A percentile compares a stretch with the other conserved stretches of the same genome.
Conservation (phyloP, 352 stramenopile species). For the Thalassiosira delicatula region DNA sequence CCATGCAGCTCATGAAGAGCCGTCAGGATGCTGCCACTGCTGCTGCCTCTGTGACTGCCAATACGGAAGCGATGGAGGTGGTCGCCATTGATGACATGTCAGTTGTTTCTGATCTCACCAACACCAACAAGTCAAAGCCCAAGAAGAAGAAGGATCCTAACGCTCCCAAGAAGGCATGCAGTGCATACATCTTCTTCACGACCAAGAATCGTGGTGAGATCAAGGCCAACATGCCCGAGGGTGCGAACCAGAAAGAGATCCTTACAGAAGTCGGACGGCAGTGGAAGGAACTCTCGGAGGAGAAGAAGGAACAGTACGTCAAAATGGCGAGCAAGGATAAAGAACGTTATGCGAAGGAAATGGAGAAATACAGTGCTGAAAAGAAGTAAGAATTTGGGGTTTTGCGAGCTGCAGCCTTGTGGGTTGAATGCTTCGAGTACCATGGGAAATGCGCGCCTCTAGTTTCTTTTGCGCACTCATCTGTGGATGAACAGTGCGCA, state of each 20-base stretch:
- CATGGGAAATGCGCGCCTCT: too few relatives aligned
- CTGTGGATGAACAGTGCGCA: too few relatives aligned
- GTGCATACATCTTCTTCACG: conserved; percentile 14
- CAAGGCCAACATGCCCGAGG: conserved; percentile 21
- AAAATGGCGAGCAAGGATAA: conserved; percentile 25
- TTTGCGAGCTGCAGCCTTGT: too few relatives aligned
- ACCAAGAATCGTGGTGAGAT: conserved; percentile 12
- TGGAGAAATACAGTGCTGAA: conserved; percentile 1
- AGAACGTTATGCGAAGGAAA: conserved; percentile 14
- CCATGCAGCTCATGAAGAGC: conserved; percentile 15
- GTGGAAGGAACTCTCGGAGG: conserved; percentile 14
- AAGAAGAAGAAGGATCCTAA: conserved; percentile 24
- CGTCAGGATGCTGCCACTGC: conserved; percentile 7
- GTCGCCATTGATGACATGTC: conserved; percentile 10
- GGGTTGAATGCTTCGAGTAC: too few relatives aligned
- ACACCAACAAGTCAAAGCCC: conserved; percentile 2
- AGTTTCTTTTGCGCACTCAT: too few relatives aligned
- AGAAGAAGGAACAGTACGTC: conserved; percentile 24
- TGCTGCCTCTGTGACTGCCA: conserved; percentile 3
- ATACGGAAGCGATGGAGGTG: conserved; percentile 9
- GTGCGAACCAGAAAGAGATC: conserved; percentile 8
- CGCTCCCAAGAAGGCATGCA: conserved; percentile 13
- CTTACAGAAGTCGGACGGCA: conserved; percentile 13
- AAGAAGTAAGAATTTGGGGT: conserved; percentile 19
- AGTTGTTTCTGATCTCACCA: conserved; percentile 17